phyloP scores from a whole-genome alignment of 306 rosid species.

The barrel medic (Medicago truncatula) region MtrunA17r5.0-ANR NC_053046.1:36063501-36064000 shows the following conservation, averaged over 20 bases:
- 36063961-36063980: conserved; percentile 27
- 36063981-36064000: conserved; percentile 42
- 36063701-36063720: conserved; percentile 53
- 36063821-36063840: background rate
- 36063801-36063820: background rate
- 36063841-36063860: conserved; percentile 4
- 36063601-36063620: conserved; percentile 62
- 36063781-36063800: background rate
- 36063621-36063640: conserved; percentile 67
- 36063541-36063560: conserved; percentile 50
- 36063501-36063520: conserved; percentile 57
- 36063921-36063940: conserved; percentile 47
- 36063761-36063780: conserved; percentile 1
- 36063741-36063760: conserved; percentile 64
- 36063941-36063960: conserved; percentile 35
- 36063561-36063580: conserved; percentile 45
- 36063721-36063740: conserved; percentile 54
- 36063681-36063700: conserved; percentile 51
- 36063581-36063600: conserved; percentile 59
- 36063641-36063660: conserved; percentile 51
- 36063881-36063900: conserved; percentile 40
- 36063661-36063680: conserved; percentile 55
- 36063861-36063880: conserved; percentile 37
- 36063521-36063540: conserved; percentile 50
- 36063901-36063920: conserved; percentile 13